A percentile compares a stretch with the other conserved stretches of the same genome.
Conservation (phyloP, 2,329 filamentous ascomycete genomes). For the Fusarium begoniae region DNA sequence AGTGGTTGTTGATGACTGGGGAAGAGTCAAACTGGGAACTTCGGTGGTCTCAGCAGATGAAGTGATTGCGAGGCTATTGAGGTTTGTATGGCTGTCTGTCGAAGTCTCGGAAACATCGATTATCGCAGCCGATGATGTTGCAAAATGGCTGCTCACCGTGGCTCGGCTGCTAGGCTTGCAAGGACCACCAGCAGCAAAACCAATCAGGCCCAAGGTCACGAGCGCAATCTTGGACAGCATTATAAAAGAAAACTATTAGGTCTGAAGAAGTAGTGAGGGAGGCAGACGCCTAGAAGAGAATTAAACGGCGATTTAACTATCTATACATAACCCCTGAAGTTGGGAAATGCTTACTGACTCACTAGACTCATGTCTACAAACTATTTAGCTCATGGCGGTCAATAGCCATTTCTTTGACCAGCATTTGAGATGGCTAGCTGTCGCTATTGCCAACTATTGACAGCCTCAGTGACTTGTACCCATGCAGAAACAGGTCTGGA, state of each 20-base stretch:
- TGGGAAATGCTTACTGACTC: neutral
- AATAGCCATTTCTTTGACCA: neutral
- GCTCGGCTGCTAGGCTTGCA: neutral
- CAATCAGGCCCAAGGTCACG: neutral
- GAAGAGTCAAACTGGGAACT: accelerated
- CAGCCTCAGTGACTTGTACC: neutral
- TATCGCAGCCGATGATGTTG: neutral
- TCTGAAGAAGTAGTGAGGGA: neutral
- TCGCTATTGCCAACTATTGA: conserved; percentile 3
- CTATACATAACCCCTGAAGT: neutral
- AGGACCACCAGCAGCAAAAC: neutral
- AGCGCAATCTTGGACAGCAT: neutral
- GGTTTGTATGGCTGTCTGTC: accelerated
- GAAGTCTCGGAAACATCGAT: neutral
- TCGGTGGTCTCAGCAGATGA: neutral
- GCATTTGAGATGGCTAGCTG: neutral
- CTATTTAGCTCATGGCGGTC: neutral
- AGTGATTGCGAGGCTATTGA: neutral
- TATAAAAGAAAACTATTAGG: accelerated
- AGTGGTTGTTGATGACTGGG: neutral
- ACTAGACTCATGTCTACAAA: neutral
- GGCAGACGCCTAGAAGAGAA: accelerated
- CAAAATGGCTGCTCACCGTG: neutral
- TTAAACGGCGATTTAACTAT: neutral
- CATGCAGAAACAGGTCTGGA: neutral